Evolutionary conservation across 805 yeast species (phyloP), one percentile per base, ranked within the genome.

Genomic region (Candida gorgasii): DNA sequence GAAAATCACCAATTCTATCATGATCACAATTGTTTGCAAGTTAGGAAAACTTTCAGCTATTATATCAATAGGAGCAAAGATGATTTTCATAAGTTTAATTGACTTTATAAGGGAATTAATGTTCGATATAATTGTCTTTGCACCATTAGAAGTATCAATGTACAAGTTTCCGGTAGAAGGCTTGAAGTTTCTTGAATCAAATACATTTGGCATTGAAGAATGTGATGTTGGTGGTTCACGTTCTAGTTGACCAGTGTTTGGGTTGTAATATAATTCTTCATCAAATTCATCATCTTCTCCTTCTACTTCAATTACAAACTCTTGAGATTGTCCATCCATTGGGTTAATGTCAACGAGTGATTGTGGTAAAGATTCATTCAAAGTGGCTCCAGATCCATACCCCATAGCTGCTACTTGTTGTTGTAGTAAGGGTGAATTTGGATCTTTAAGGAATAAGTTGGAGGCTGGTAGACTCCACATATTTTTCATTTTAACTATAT

Each of bases 41-140:
- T 53, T 46, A 3, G 75, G 75, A 35, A 70, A 65, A 19, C 55
- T 44, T 33, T 63, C 65, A 1, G 62, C 67, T 12, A 70, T 55
- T 4, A 61, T 56, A 40, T 69, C 75, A 27, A 70, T 67, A 11
- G 73, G 73, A 5, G 72, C 60, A 51, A 69, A 69, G 4, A 69
- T 45, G 5, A 64, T 55, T 40, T 54, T 55, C 72, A 70, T 63
- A 19, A 69, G 30, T 44, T 55, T 57, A 24, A 70, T 61, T 40
- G 55, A 55, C 46, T 67, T 69, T 39, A 69, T 62, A 36, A 66
- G 49, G 18, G 50, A 36, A 47, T 61, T 62, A 29, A 70, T 46
- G 40, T 64, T 65, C 22, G 67, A 61, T 8, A 63, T 56, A 15
- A 62, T 49, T 3, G 49, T 38, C n/a, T 51, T 47, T 4, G 65